Evolutionary conservation across 768 basidiomycete genomes (phyloP).

Genomic region (Leccinum sublutescens): DNA sequence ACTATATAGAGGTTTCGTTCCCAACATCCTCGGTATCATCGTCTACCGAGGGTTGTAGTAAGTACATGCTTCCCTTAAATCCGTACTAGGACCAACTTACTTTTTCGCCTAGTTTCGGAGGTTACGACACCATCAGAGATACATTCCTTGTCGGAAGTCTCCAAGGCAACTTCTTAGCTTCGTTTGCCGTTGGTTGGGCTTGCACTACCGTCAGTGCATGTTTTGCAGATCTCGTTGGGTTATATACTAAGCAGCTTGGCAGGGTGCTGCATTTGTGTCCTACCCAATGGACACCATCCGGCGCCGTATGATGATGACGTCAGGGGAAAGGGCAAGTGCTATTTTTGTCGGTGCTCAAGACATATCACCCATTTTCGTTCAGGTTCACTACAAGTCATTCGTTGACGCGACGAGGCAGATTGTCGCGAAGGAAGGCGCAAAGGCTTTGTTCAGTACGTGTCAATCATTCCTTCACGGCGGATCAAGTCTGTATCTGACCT

Average conservation of each 20-base stretch:
- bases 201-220: slow-evolving; percentile 37
- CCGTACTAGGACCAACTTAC: not conserved
- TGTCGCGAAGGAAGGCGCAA: slow-evolving; percentile 39
- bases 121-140: slow-evolving; percentile 41
- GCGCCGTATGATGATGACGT: slow-evolving; percentile 49
- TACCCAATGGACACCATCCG: slow-evolving; percentile 47
- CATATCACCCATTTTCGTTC: not conserved
- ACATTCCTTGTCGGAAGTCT: slow-evolving; percentile 39
- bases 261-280: slow-evolving; percentile 39
- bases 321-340: slow-evolving; percentile 32
- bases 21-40: slow-evolving; percentile 41
- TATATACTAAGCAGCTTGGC: not conserved
- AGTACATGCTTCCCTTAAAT: slow-evolving; percentile 10
- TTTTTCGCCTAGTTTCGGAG: slow-evolving; percentile 37
- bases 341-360: not conserved
- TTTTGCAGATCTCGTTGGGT: not conserved
- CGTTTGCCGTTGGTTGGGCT: slow-evolving; percentile 42
- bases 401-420: slow-evolving; percentile 41
- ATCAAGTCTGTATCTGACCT: not conserved
- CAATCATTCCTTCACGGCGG: not conserved
- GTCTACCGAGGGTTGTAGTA: slow-evolving; percentile 47
- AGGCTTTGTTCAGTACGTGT: slow-evolving; percentile 37
- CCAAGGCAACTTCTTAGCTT: slow-evolving; percentile 40
- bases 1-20: slow-evolving; percentile 42
- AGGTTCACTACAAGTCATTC: slow-evolving; percentile 40